Conservation (phyloP, 306 rosid genomes). For the Dicorynia guianensis region DNA sequence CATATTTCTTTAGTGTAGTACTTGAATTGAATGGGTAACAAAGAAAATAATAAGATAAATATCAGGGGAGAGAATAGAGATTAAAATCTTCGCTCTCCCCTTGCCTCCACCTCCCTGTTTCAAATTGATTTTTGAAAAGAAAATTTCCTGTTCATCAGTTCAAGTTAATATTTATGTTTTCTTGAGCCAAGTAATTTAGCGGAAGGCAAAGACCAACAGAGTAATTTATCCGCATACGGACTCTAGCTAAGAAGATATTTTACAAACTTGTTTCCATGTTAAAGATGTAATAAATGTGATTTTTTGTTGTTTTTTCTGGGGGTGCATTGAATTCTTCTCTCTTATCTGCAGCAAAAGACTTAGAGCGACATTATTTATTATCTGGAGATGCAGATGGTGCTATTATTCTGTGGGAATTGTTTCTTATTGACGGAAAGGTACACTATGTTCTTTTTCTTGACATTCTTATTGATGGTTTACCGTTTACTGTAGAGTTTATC, state of each 20-base stretch:
- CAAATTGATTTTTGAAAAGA: background rate
- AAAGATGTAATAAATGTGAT: background rate
- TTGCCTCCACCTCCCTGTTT: background rate
- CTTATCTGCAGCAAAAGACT: slow-evolving; percentile 65
- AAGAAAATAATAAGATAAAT: background rate
- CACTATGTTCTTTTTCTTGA: background rate
- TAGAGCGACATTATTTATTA: slow-evolving; percentile 75
- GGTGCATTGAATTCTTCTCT: background rate
- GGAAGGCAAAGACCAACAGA: background rate
- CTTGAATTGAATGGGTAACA: slow-evolving; percentile 15
- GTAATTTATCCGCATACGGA: background rate
- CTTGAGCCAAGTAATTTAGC: background rate
- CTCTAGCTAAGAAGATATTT: background rate
- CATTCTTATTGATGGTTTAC: background rate
- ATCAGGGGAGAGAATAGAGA: background rate
- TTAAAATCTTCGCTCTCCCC: background rate
- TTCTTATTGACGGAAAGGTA: slow-evolving; percentile 76
- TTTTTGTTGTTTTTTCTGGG: background rate
- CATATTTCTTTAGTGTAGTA: background rate
- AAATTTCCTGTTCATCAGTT: background rate
- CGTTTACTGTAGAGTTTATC: background rate
- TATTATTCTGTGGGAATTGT: slow-evolving; percentile 79
- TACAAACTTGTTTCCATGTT: slow-evolving; percentile 3
- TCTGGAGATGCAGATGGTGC: slow-evolving; percentile 91
- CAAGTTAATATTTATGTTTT: slow-evolving; percentile 5